These are phyloP conservation scores for Epichloe sibirici DNA, from an alignment of 2,329 filamentous ascomycete species.

Conservation along the genomic window DNA sequence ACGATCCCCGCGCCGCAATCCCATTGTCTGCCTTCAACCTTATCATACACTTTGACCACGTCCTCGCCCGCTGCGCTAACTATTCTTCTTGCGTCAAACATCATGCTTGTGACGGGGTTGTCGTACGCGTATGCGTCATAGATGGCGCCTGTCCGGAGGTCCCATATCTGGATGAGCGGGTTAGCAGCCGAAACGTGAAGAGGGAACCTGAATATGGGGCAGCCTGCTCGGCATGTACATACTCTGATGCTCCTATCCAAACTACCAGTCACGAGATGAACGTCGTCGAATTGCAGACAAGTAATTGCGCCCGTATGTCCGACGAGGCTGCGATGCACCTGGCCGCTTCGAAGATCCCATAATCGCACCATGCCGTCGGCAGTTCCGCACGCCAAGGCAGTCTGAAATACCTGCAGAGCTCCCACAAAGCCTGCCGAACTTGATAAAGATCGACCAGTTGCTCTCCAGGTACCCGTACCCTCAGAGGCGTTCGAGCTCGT, in stretches of 20 bases:
- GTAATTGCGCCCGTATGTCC: constrained; percentile 94
- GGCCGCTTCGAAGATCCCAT: constrained; percentile 92
- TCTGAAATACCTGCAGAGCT: constrained; percentile 89
- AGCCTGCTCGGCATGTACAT: constrained; percentile 28
- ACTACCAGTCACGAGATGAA: constrained; percentile 88
- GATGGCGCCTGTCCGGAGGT: constrained; percentile 89
- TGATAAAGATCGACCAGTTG: constrained; percentile 48
- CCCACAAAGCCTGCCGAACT: constrained; percentile 84
- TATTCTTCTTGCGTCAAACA: constrained; percentile 87
- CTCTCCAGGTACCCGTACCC: constrained; percentile 54
- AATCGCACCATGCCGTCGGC: constrained; percentile 94
- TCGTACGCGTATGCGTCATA: constrained; percentile 95
- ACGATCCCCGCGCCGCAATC: constrained; percentile 78
- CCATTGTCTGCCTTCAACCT: constrained; percentile 91
- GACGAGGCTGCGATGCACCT: constrained; percentile 91
- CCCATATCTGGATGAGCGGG: constrained; percentile 69
- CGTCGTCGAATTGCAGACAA: constrained; percentile 89
- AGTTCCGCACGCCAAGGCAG: constrained; percentile 88
- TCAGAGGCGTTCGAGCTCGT: constrained; percentile 52
- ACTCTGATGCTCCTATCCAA: constrained; percentile 87
- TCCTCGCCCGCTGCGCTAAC: constrained; percentile 82
- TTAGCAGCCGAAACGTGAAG: constrained; percentile 7
- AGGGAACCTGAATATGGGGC: neutral
- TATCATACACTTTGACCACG: constrained; percentile 96
- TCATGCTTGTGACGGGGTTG: constrained; percentile 84